Evolutionary conservation across 2,329 filamentous ascomycete genomes (phyloP), one percentile per base, ranked within the genome.

Genomic region (Pseudopithomyces maydicus): DNA sequence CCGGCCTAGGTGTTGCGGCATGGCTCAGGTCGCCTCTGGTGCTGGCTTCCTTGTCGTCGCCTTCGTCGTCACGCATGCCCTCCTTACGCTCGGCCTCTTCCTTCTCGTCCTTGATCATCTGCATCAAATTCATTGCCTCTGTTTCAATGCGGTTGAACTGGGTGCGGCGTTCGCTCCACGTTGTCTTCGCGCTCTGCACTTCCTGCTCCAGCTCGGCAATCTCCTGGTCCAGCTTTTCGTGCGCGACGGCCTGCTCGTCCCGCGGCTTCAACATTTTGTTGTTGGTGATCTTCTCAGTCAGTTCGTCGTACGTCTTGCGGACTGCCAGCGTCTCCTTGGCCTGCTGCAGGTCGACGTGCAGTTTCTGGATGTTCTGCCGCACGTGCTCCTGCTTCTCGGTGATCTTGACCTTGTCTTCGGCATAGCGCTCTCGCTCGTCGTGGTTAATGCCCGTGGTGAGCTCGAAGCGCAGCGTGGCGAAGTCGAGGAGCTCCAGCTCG

Each of bases 21-120:
- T 73, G 70, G 64, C 80, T 82, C 6, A 56, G 62, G 51, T 73
- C 73, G 33, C 72, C 74, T 38, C 74, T 69, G 36, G 68, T 72
- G 3, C 67, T 73, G 52, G 66, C 72, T 22, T 74, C 77, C 43
- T 80, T 78, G 14, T 68, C 75, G 52, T 79, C 72, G 3, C 72
- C 74, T 19, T 75, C 77, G 15, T 75, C 75, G 14, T 77, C 78
- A 1, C 70, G 73, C 75, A 78, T 78, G 23, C 91, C 92, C 75
- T 96, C 92, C 53, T 92, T 85, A 41, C 91, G 83, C 77, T 97
- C 92, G 0, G 95, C 91, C 77, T 97, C 92, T 74, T 97, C 93
- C 78, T 97, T 96, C 81, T 97, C 94, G 70, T 97, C 93, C 58
- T 92, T 88, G 70, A 98, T 97, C 74, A 96, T 83, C 47, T 91